These are phyloP conservation scores for Chaetomium tenue DNA, from an alignment of 495 filamentous ascomycete species.

Conservation along the genomic window DNA sequence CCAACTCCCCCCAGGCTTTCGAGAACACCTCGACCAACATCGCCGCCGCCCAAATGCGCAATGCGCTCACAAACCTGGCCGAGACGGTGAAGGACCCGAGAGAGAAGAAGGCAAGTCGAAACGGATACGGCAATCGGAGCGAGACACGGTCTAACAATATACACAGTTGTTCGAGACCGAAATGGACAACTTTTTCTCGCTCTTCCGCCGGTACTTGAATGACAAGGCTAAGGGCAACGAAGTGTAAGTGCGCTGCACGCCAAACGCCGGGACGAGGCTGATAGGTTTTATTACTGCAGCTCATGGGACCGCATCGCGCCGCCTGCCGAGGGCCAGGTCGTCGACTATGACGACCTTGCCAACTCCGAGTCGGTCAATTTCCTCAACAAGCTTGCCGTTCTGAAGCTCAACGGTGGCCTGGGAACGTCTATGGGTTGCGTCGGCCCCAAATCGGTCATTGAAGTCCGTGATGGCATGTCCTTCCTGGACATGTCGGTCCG, in stretches of 20 bases:
- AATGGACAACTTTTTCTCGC: conserved; percentile 99
- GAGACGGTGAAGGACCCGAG: conserved; percentile 80
- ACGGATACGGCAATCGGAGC: too few species aligned
- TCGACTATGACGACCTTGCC: conserved; percentile 83
- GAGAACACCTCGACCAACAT: conserved; percentile 99
- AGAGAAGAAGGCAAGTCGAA: conserved; percentile 70
- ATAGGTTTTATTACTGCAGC: conserved; percentile 49
- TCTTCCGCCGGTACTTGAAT: conserved; percentile 96
- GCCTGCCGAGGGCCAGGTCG: conserved; percentile 85
- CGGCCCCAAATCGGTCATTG: conserved; percentile 98
- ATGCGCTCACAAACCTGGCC: conserved; percentile 86
- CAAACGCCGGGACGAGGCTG: background rate
- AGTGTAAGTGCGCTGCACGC: conserved; percentile 51
- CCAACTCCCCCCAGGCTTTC: conserved; percentile 68
- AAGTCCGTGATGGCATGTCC: conserved; percentile 99
- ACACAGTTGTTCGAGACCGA: conserved; percentile 83
- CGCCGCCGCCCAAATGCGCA: conserved; percentile 97
- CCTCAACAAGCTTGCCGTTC: conserved; percentile 94
- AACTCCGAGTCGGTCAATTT: conserved; percentile 86
- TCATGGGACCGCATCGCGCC: conserved; percentile 91
- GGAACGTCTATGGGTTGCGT: conserved; percentile 99
- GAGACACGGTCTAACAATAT: conserved; percentile 19
- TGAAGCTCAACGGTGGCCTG: conserved; percentile 99
- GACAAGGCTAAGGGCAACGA: conserved; percentile 97
- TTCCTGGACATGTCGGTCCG: conserved; percentile 98